A percentile compares a stretch with the other conserved stretches of the same genome.
Conservation (phyloP, 2,329 filamentous ascomycete species). For the Aspergillus japonicus region DNA sequence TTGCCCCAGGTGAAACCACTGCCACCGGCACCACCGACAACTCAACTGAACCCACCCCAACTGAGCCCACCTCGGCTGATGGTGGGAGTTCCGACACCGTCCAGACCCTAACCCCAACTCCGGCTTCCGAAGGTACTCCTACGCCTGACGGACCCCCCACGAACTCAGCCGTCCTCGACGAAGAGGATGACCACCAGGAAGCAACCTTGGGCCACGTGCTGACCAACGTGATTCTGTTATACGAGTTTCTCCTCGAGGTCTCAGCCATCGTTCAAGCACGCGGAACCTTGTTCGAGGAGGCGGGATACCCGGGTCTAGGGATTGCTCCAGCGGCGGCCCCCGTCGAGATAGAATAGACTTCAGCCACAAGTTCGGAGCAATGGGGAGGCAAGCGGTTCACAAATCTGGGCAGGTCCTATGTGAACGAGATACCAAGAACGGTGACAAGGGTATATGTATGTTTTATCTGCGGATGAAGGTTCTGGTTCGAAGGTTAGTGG, state of each 20-base stretch:
- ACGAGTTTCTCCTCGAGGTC: conserved; percentile 76
- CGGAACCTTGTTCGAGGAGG: conserved; percentile 73
- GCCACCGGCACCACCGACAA: too few species aligned
- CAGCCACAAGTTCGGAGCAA: not conserved
- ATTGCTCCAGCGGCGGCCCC: not conserved
- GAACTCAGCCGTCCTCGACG: conserved; percentile 21
- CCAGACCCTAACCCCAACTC: not conserved
- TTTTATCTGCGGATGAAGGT: too few species aligned
- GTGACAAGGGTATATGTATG: too few species aligned
- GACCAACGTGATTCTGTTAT: conserved; percentile 75
- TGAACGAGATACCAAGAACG: not conserved
- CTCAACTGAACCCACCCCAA: not conserved
- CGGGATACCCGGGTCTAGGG: conserved; percentile 53
- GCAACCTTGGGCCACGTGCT: conserved; percentile 74
- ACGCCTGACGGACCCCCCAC: conserved; percentile 12
- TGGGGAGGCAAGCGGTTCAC: not conserved
- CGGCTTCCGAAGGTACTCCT: not conserved
- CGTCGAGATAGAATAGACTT: not conserved
- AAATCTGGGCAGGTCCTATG: not conserved
- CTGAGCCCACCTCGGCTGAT: not conserved
- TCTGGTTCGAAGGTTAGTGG: too few species aligned
- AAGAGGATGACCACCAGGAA: conserved; percentile 37
- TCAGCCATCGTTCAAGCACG: conserved; percentile 72
- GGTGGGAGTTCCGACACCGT: not conserved
- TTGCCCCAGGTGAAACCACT: too few species aligned